Percentiles rank a stretch among this genome's conserved stretches.
Evolutionary conservation across 2,329 filamentous ascomycete genomes (phyloP).

Genomic region (Venturia carpophila): DNA sequence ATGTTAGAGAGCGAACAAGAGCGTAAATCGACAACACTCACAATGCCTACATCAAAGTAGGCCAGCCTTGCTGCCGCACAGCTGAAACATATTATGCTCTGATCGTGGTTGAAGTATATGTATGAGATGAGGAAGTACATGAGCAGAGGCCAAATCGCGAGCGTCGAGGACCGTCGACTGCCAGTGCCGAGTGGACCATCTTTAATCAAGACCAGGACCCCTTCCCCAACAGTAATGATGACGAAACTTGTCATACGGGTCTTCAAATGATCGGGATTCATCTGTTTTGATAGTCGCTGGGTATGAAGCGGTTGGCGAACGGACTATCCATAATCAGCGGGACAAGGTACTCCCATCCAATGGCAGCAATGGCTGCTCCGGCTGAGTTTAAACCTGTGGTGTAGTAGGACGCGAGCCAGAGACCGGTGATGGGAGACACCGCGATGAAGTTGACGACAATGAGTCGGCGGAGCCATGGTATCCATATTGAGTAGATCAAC

Average conservation of each 20-base stretch:
- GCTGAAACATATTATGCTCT: constrained; percentile 12
- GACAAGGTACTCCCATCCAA: constrained; percentile 9
- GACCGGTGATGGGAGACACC: not conserved
- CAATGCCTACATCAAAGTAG: not conserved
- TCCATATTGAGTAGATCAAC: constrained; percentile 16
- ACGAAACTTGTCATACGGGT: constrained; percentile 19
- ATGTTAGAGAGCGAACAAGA: not conserved
- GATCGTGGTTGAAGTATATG: constrained; percentile 17
- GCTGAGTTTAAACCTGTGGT: not conserved
- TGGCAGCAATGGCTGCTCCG: constrained; percentile 10
- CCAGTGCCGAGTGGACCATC: constrained; percentile 19
- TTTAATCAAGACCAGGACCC: constrained; percentile 20
- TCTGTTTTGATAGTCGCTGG: constrained; percentile 8
- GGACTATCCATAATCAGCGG: not conserved
- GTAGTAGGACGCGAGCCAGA: not conserved
- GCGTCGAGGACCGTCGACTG: not conserved
- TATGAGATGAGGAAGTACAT: constrained; percentile 15
- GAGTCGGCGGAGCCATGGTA: constrained; percentile 16
- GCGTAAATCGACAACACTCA: not conserved
- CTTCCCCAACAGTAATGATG: constrained; percentile 22
- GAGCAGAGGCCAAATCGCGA: constrained; percentile 16
- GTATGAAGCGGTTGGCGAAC: not conserved
- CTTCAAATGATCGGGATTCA: constrained; percentile 7
- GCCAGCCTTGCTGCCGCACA: constrained; percentile 9
- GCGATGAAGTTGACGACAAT: not conserved